Conservation (phyloP, 495 filamentous ascomycete species). For the Lichina pygmaea region DNA sequence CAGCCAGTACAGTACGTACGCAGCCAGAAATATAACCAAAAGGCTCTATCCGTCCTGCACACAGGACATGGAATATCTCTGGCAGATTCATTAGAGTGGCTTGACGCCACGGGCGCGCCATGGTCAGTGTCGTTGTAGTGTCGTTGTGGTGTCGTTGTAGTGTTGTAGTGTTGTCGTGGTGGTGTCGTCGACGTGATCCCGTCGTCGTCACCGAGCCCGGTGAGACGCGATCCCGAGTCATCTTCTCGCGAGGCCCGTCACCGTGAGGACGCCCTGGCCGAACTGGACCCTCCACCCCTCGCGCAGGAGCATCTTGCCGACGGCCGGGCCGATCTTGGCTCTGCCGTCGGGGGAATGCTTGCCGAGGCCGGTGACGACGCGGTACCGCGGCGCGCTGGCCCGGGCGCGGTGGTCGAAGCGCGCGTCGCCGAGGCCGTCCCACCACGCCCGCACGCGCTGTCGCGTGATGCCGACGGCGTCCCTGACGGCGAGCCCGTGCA, state of each 20-base stretch:
- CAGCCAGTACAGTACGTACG: too few relatives aligned
- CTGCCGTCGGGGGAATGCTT: slow-evolving; percentile 52
- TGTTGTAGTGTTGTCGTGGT: too few relatives aligned
- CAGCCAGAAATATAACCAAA: too few relatives aligned
- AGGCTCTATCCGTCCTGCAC: too few relatives aligned
- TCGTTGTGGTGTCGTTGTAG: too few relatives aligned
- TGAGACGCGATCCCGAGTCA: not conserved
- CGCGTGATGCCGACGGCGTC: slow-evolving; percentile 54
- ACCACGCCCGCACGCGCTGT: slow-evolving; percentile 46
- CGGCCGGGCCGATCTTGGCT: slow-evolving; percentile 51
- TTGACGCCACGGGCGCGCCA: too few relatives aligned
- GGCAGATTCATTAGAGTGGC: too few relatives aligned
- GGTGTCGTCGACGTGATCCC: too few relatives aligned
- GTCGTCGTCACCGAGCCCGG: too few relatives aligned
- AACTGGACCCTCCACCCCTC: slow-evolving; percentile 69
- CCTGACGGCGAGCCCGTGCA: slow-evolving; percentile 61
- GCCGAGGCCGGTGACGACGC: slow-evolving; percentile 60
- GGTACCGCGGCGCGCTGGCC: slow-evolving; percentile 18
- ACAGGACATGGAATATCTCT: too few relatives aligned
- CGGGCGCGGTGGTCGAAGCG: slow-evolving; percentile 11
- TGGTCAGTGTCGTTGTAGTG: too few relatives aligned
- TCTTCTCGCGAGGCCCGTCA: slow-evolving; percentile 21
- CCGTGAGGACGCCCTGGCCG: slow-evolving; percentile 31
- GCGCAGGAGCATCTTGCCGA: slow-evolving; percentile 41
- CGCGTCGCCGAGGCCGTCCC: slow-evolving; percentile 39